Evolutionary conservation across 2,329 filamentous ascomycete species (phyloP).

Genomic region (Microthyrium microscopicum): DNA sequence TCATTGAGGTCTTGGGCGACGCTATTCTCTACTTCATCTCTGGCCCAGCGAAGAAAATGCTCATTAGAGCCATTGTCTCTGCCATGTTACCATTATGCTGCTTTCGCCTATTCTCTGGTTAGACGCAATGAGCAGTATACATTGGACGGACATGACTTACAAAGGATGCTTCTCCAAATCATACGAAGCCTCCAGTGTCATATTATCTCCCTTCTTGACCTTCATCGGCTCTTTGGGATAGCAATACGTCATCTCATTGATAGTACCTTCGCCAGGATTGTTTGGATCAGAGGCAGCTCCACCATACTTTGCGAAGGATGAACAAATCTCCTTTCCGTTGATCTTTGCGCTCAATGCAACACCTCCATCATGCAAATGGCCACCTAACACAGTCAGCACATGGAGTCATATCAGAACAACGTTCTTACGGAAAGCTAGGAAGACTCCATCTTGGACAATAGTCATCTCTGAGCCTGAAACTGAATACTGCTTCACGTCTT

Average conservation of each 20-base stretch:
- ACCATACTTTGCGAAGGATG: neutral
- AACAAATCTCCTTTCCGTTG: neutral
- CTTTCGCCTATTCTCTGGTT: too few relatives aligned
- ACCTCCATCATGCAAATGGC: neutral
- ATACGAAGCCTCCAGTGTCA: neutral
- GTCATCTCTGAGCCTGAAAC: neutral
- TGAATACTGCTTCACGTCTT: neutral
- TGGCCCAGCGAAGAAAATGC: too few relatives aligned
- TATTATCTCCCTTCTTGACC: neutral
- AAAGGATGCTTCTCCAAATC: neutral
- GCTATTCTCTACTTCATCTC: too few relatives aligned
- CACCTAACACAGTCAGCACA: neutral
- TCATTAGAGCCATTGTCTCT: too few relatives aligned
- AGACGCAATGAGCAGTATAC: too few relatives aligned
- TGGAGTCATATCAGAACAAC: neutral
- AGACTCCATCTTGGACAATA: neutral
- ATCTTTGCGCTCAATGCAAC: neutral
- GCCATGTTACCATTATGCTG: too few relatives aligned
- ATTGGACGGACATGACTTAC: too few relatives aligned
- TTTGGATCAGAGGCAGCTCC: neutral
- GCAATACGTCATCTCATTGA: constrained; percentile 1
- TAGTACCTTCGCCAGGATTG: neutral
- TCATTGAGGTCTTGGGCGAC: too few relatives aligned
- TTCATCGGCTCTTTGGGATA: neutral
- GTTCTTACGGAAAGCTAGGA: neutral